Evolutionary conservation across 2,329 filamentous ascomycete genomes (phyloP).

Genomic region (Lachnellula arida): DNA sequence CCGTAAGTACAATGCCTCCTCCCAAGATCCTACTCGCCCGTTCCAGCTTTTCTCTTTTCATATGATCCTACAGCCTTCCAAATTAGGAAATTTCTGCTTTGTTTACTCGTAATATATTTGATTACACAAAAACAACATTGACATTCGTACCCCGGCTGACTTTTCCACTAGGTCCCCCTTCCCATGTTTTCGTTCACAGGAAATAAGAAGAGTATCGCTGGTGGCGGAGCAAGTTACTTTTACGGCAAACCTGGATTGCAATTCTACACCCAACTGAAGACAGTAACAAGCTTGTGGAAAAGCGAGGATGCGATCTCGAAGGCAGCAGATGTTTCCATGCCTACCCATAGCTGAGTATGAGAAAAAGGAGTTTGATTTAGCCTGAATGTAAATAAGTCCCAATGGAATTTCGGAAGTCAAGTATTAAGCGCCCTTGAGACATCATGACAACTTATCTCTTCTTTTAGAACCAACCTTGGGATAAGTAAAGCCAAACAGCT

Average conservation of each 20-base stretch:
- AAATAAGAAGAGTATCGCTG: conserved; percentile 87
- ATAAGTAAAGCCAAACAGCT: too few species aligned
- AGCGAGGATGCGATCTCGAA: conserved; percentile 77
- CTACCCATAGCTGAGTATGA: conserved; percentile 46
- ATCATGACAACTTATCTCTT: too few species aligned
- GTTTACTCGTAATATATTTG: too few species aligned
- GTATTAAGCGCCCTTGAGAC: too few species aligned
- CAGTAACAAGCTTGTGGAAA: conserved; percentile 88
- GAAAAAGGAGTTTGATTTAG: too few species aligned
- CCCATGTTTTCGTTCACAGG: conserved; percentile 71
- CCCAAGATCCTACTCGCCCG: conserved; percentile 6
- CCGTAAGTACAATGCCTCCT: neutral
- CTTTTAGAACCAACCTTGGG: too few species aligned
- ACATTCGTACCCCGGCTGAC: too few species aligned
- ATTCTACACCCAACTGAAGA: conserved; percentile 98
- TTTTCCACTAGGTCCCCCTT: conserved; percentile 45
- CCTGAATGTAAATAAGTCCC: too few species aligned
- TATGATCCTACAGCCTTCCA: too few species aligned
- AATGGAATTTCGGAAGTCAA: too few species aligned
- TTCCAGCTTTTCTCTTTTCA: neutral
- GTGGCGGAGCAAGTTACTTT: conserved; percentile 88
- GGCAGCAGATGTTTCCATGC: conserved; percentile 88
- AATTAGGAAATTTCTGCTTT: too few species aligned
- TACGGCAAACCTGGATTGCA: conserved; percentile 89
- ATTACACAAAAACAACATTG: too few species aligned